Conservation (phyloP, 139 green algal genomes). For the Yamagishiella unicocca region DNA sequence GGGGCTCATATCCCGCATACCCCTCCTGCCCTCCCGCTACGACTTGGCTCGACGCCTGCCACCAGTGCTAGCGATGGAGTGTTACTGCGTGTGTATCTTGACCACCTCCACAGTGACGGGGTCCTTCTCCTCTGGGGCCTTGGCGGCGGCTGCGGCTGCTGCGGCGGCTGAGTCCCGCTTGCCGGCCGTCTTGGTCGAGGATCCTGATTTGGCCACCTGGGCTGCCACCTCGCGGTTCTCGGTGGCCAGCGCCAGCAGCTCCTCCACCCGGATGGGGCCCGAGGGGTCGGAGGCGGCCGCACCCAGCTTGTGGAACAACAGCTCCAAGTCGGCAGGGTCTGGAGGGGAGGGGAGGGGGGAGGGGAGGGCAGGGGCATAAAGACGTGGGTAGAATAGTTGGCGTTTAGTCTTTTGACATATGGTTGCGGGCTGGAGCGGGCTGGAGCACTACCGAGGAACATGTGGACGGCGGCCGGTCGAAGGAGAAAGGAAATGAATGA, state of each 20-base stretch:
- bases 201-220: not conserved
- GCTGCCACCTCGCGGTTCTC: not conserved
- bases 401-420: no score
- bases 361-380: not conserved
- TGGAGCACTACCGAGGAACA: no score
- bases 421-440: no score
- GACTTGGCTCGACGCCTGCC: no score
- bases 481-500: no score
- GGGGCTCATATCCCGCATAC: no score
- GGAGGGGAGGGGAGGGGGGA: not conserved
- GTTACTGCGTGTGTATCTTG: constrained; percentile 37
- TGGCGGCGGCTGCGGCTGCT: no score
- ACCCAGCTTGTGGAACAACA: constrained; percentile 42
- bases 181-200: not conserved
- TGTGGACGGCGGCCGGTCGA: no score
- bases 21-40: no score
- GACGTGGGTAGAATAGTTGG: no score
- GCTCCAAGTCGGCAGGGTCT: constrained; percentile 58
- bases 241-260: not conserved
- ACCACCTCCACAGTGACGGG: constrained; percentile 9
- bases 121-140: not conserved
- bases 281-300: not conserved
- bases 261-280: constrained; percentile 15
- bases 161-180: no score
- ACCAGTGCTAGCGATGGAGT: no score